These are phyloP conservation scores for Neopestalotiopsis clavispora DNA, from an alignment of 2,329 filamentous ascomycete species.

Conservation along the genomic window DNA sequence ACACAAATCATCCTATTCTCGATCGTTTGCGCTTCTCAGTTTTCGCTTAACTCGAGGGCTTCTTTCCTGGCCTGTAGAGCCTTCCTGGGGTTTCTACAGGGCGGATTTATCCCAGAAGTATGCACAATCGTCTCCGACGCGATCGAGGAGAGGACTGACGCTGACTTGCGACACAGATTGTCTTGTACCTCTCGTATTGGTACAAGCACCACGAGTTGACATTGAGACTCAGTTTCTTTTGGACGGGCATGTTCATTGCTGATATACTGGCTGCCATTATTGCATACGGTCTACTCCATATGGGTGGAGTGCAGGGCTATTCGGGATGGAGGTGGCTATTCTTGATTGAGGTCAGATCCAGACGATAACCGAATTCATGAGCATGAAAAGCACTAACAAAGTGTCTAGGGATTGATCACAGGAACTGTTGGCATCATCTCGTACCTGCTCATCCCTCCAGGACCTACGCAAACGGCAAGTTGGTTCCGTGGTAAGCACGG, in stretches of 20 bases:
- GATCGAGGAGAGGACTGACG: constrained; percentile 1
- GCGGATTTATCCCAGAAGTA: constrained; percentile 37
- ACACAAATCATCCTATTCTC: constrained; percentile 34
- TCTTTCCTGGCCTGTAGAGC: constrained; percentile 33
- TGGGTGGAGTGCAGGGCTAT: constrained; percentile 40
- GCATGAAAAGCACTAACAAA: background rate
- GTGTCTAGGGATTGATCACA: constrained; percentile 30
- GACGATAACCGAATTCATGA: constrained; percentile 39
- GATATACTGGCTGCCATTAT: constrained; percentile 39
- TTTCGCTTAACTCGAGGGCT: constrained; percentile 26
- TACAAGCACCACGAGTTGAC: constrained; percentile 42
- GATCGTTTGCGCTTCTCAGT: constrained; percentile 33
- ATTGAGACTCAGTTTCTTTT: constrained; percentile 43
- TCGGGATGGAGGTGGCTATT: constrained; percentile 54
- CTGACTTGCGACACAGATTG: constrained; percentile 25
- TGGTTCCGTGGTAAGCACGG: constrained; percentile 51
- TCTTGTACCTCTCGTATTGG: constrained; percentile 38
- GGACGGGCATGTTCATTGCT: constrained; percentile 39
- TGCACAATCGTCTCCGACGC: background rate
- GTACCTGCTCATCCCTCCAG: constrained; percentile 56
- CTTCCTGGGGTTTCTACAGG: constrained; percentile 32
- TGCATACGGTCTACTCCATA: constrained; percentile 41
- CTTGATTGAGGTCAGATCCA: constrained; percentile 53
- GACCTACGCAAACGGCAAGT: constrained; percentile 49
- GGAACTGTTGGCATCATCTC: constrained; percentile 50